Conservation (phyloP, 2,329 filamentous ascomycete genomes). For the Pyricularia sp. region DNA sequence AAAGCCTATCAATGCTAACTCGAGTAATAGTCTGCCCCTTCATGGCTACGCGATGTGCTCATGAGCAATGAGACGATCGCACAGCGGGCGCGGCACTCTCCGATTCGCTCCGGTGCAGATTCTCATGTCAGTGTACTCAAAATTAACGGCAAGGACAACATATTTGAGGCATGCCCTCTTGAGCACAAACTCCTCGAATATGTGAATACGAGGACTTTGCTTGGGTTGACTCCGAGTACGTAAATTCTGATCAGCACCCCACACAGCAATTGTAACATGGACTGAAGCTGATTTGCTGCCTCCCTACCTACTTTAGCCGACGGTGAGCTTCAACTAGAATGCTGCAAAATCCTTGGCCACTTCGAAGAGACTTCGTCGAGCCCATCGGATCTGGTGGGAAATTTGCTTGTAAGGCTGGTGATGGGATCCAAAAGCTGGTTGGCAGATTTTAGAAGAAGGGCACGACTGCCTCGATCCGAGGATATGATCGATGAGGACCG, state of each 20-base stretch:
- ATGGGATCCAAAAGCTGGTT: conserved; percentile 44
- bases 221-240: conserved; percentile 44
- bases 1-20: not conserved
- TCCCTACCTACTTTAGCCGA: conserved; percentile 26
- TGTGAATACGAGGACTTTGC: conserved; percentile 37
- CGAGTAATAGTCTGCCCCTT: conserved; percentile 17
- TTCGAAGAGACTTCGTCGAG: conserved; percentile 41
- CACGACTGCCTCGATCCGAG: conserved; percentile 46
- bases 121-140: conserved; percentile 24
- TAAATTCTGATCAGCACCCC: not conserved
- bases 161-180: conserved; percentile 48
- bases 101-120: conserved; percentile 18
- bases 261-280: not conserved
- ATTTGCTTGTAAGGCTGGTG: conserved; percentile 47
- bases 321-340: conserved; percentile 49
- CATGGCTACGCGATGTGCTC: conserved; percentile 52
- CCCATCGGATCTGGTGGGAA: conserved; percentile 39
- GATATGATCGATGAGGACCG: conserved; percentile 39
- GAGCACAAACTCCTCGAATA: conserved; percentile 45
- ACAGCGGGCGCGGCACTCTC: conserved; percentile 36
- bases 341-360: conserved; percentile 47
- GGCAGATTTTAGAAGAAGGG: conserved; percentile 43
- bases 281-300: not conserved
- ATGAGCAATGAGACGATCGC: conserved; percentile 35
- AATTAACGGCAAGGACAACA: conserved; percentile 48